A percentile compares a stretch with the other conserved stretches of the same genome.
Evolutionary conservation across 192 early-diverging fungal genomes (phyloP).

Genomic region (Radiomyces spectabilis): DNA sequence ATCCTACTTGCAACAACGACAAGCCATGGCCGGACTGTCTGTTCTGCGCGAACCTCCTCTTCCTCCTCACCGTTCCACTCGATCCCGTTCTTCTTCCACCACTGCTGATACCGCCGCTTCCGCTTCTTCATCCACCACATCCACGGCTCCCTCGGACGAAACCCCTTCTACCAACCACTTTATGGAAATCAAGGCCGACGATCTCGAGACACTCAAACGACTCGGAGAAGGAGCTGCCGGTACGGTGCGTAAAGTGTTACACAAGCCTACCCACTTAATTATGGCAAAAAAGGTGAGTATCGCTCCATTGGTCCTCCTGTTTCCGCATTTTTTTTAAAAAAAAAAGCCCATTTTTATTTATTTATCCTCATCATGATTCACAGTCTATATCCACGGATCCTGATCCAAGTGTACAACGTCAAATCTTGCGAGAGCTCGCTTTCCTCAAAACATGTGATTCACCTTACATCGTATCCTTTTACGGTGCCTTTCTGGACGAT

Average conservation of each 20-base stretch:
- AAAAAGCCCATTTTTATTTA: background rate
- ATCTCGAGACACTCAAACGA: constrained; percentile 66
- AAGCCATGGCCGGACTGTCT: background rate
- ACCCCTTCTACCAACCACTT: constrained; percentile 4
- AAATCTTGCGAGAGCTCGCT: constrained; percentile 88
- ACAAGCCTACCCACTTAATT: constrained; percentile 62
- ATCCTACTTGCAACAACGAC: background rate
- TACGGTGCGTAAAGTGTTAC: constrained; percentile 82
- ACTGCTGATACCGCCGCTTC: background rate
- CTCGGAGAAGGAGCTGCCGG: constrained; percentile 88
- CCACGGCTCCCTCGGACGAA: background rate
- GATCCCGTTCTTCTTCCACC: background rate
- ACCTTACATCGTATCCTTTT: constrained; percentile 91
- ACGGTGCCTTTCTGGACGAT: constrained; percentile 84
- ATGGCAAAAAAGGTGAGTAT: constrained; percentile 91
- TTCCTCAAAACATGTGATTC: constrained; percentile 86
- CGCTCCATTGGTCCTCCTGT: background rate
- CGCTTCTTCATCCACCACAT: background rate
- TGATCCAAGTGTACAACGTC: constrained; percentile 64
- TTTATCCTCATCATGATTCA: background rate
- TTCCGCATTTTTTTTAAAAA: background rate
- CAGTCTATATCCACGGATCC: constrained; percentile 56
- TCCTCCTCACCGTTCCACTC: background rate
- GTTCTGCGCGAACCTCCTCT: background rate
- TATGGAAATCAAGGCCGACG: constrained; percentile 43